Percentiles rank a stretch among this genome's conserved stretches.
These are phyloP conservation scores for Claviceps africana DNA, from an alignment of 2,329 filamentous ascomycete species.

Conservation along the genomic window DNA sequence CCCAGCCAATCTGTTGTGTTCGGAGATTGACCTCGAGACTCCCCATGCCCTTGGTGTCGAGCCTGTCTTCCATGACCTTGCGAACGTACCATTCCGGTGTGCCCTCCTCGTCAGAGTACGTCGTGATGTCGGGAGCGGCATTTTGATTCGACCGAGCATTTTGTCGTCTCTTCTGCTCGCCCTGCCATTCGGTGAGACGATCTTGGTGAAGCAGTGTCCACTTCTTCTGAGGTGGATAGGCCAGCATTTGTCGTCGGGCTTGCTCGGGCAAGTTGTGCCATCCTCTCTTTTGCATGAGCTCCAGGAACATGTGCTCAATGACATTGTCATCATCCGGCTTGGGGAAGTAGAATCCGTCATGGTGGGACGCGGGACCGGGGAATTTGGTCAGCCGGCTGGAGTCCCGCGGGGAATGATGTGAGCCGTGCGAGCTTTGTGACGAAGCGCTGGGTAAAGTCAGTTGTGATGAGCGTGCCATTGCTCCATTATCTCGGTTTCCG, in stretches of 20 bases:
- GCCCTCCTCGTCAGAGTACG: conserved; percentile 81
- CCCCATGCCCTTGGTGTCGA: conserved; percentile 80
- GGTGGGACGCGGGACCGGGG: conserved; percentile 20
- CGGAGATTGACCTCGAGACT: conserved; percentile 88
- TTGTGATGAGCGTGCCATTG: conserved; percentile 17
- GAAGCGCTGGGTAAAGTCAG: conserved; percentile 40
- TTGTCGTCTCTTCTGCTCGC: conserved; percentile 76
- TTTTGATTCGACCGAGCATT: conserved; percentile 60
- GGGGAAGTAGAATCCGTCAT: conserved; percentile 47
- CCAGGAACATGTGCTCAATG: conserved; percentile 81
- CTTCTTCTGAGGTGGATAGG: conserved; percentile 87
- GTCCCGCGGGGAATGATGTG: conserved; percentile 35
- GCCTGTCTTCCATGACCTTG: conserved; percentile 89
- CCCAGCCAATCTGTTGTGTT: conserved; percentile 96
- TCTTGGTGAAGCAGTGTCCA: conserved; percentile 97
- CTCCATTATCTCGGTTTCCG: conserved; percentile 26
- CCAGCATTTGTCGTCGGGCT: conserved; percentile 87
- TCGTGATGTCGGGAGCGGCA: conserved; percentile 54
- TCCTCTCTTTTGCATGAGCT: conserved; percentile 92
- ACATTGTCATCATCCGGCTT: conserved; percentile 68
- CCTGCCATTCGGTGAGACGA: conserved; percentile 81
- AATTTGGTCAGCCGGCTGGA: conserved; percentile 44
- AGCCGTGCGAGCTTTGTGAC: conserved; percentile 40
- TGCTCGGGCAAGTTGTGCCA: conserved; percentile 96
- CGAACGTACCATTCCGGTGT: conserved; percentile 97